Conservation (phyloP, 106 monocot genomes). For the Agapanthus africanus region DNA sequence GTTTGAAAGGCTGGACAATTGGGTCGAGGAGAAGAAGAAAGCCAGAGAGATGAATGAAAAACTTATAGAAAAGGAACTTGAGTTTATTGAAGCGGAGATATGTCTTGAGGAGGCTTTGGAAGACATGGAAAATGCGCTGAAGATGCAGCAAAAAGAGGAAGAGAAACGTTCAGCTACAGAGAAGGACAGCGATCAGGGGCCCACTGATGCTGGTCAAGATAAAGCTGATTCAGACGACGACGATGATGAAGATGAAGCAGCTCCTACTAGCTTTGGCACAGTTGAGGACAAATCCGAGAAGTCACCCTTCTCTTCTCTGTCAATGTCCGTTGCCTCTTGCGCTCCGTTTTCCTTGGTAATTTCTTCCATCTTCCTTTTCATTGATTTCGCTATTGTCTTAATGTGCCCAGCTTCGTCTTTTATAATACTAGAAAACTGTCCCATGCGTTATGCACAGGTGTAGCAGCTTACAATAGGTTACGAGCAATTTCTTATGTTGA, state of each 20-base stretch:
- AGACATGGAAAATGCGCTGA: slow-evolving; percentile 56
- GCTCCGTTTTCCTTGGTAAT: slow-evolving; percentile 28
- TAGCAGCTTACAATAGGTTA: too few species aligned
- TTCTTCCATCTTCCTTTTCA: background rate
- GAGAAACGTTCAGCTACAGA: slow-evolving; percentile 17
- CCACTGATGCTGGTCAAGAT: slow-evolving; percentile 34
- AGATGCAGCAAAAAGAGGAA: slow-evolving; percentile 73
- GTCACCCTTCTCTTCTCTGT: slow-evolving; percentile 62
- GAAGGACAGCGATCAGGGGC: slow-evolving; percentile 18
- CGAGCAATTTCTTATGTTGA: too few species aligned
- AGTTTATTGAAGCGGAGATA: slow-evolving; percentile 67
- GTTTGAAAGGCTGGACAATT: slow-evolving; percentile 45
- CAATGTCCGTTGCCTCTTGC: slow-evolving; percentile 41
- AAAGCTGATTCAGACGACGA: slow-evolving; percentile 40
- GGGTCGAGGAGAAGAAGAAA: slow-evolving; percentile 66
- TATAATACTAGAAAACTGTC: background rate
- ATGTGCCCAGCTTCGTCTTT: background rate
- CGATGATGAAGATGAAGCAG: slow-evolving; percentile 49
- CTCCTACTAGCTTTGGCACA: slow-evolving; percentile 66
- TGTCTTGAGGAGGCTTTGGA: slow-evolving; percentile 67
- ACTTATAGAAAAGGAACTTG: slow-evolving; percentile 59
- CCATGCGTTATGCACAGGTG: background rate
- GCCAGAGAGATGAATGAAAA: slow-evolving; percentile 46
- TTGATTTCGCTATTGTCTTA: too few species aligned
- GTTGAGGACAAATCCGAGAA: slow-evolving; percentile 26